Percentiles rank a stretch among this genome's conserved stretches.
Conservation (phyloP, 2,329 filamentous ascomycete species). For the Ophiostoma perfectum region DNA sequence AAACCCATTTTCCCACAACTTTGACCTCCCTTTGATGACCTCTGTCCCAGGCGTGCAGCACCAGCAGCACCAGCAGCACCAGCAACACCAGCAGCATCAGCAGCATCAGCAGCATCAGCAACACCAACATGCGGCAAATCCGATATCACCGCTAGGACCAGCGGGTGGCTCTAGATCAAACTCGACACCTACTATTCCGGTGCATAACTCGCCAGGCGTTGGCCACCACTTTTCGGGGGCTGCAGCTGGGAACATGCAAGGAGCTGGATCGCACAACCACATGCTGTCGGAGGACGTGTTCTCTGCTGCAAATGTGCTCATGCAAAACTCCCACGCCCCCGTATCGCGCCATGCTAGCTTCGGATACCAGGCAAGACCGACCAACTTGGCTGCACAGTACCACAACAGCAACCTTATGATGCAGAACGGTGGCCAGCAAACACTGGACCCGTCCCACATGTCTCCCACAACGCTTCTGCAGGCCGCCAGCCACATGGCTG, state of each 20-base stretch:
- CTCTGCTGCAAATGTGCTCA: conserved; percentile 47
- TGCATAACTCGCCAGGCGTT: neutral
- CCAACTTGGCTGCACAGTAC: no score
- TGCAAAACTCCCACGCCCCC: conserved; percentile 41
- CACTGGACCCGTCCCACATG: conserved; percentile 8
- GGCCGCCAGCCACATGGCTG: neutral
- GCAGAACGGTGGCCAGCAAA: neutral
- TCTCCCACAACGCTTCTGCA: conserved; percentile 11
- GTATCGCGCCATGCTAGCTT: conserved; percentile 19
- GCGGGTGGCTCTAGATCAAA: conserved; percentile 12
- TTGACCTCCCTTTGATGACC: conserved; percentile 28
- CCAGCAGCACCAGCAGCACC: neutral
- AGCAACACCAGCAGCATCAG: neutral
- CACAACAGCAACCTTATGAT: neutral
- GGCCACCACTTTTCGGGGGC: neutral
- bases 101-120: neutral
- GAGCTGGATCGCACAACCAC: neutral
- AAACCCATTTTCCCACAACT: neutral
- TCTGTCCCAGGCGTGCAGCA: neutral
- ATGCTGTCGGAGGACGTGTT: conserved; percentile 51
- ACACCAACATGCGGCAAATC: neutral
- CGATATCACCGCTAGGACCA: neutral
- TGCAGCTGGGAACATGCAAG: neutral
- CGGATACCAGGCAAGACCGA: neutral
- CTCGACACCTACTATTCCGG: conserved; percentile 14